Evolutionary conservation across 1,284 basidiomycete species (phyloP), one percentile per base, ranked within the genome.

Genomic region (Cutaneotrichosporon mucoides): DNA sequence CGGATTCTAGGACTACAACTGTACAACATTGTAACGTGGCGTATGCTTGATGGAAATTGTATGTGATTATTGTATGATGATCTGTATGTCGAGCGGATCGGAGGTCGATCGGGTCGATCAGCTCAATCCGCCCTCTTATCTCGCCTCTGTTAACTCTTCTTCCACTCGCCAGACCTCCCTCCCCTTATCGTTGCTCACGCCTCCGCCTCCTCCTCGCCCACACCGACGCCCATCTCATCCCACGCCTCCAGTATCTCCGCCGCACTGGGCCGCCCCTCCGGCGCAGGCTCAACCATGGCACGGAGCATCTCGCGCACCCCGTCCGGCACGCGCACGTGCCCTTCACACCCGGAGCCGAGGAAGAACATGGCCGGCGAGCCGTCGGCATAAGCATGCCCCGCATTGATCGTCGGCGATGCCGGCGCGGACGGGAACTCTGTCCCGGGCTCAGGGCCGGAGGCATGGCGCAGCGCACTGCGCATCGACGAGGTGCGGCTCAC

Each of bases 231-330:
- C 37, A 71, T 56, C 53, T 57, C 59, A 40, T 62, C 68, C 74
- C 74, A 74, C 53, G 56, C 54, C 12, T 51, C 51, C n/a, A 69
- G 61, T 13, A 77, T 56, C 24, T 73, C 71, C 12, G 55, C 46
- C 7, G 73, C 73, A 0, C 64, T 70, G 36, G 70, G 69, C 43
- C 77, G 65, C 16, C 51, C 53, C 42, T 56, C 60, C 3, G 69
- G 62, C 16, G 64, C 66, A 1, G 68, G 65, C 42, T 67, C 63
- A 34, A 77, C 56, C 75, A 77, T 79, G 12, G 53, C 56, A 36
- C 61, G 68, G 6, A 77, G 16, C 35, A 75, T 60, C 5, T 67
- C 60, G 16, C 71, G 63, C 37, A 71, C 57, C 35, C 53, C 59
- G 45, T 71, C 69, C 5, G 57, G 53, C 1, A 75, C 68, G 24